These are phyloP conservation scores for Apiotrichum mycotoxinovorans DNA, from an alignment of 1,284 basidiomycete genomes.

Conservation along the genomic window DNA sequence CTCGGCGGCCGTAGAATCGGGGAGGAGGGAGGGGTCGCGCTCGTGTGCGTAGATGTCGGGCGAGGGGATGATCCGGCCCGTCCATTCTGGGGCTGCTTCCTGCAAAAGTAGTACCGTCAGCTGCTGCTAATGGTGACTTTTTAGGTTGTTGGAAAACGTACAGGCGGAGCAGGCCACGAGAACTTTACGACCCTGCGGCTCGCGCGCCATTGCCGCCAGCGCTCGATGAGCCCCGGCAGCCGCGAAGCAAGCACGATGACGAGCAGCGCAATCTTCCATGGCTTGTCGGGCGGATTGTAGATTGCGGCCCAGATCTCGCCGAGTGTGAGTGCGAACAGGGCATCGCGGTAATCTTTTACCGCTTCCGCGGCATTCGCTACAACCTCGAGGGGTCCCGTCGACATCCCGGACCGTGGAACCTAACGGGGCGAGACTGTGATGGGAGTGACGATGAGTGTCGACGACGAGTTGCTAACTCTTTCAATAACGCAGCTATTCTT, in stretches of 20 bases:
- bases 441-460: too few species aligned
- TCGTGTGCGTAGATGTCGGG: slow-evolving; percentile 34
- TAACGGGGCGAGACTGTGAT: too few species aligned
- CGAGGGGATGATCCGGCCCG: slow-evolving; percentile 22
- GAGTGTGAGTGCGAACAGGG: slow-evolving; percentile 25
- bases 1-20: slow-evolving; percentile 51
- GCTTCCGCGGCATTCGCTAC: background rate
- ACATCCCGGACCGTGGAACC: too few species aligned
- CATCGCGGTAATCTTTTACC: background rate
- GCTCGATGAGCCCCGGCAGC: slow-evolving; percentile 12
- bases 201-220: background rate
- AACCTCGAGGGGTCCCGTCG: background rate
- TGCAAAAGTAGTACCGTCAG: too few species aligned
- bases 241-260: slow-evolving; percentile 13
- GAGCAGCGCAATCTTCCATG: slow-evolving; percentile 24
- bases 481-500: too few species aligned
- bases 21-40: slow-evolving; percentile 29
- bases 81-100: slow-evolving; percentile 31
- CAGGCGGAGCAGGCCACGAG: slow-evolving; percentile 58
- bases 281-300: slow-evolving; percentile 34
- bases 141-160: too few species aligned
- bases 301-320: slow-evolving; percentile 32
- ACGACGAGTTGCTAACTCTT: too few species aligned
- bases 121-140: too few species aligned
- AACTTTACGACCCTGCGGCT: slow-evolving; percentile 62